These are phyloP conservation scores for Phytophthora pinifolia DNA, from an alignment of 352 stramenopile species.

Conservation along the genomic window DNA sequence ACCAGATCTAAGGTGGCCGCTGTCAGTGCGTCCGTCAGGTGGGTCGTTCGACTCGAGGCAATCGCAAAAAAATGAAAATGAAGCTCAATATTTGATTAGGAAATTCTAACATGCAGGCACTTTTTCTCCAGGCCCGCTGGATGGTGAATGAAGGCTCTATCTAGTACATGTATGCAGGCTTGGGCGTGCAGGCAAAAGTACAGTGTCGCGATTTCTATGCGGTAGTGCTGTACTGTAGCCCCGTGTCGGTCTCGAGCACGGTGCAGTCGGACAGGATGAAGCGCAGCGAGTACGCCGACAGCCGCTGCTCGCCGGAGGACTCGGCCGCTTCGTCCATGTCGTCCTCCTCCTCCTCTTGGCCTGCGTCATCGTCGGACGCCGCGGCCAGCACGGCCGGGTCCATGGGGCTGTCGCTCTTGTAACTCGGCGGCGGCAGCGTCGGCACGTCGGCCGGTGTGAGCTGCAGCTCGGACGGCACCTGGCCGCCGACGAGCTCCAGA, in stretches of 20 bases:
- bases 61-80: too few species aligned
- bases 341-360: constrained; percentile 47
- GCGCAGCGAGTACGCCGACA: constrained; percentile 81
- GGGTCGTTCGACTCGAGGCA: too few species aligned
- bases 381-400: constrained; percentile 57
- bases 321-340: constrained; percentile 40
- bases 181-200: constrained; percentile 36
- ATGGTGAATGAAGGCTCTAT: constrained; percentile 26
- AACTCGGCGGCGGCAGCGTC: constrained; percentile 47
- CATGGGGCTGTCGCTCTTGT: constrained; percentile 42
- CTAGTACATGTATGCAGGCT: too few species aligned
- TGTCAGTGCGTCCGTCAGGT: constrained; percentile 5
- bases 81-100: constrained; percentile 44
- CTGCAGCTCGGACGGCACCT: constrained; percentile 74
- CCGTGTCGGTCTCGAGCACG: constrained; percentile 68
- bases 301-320: constrained; percentile 21
- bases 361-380: constrained; percentile 48
- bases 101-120: constrained; percentile 32
- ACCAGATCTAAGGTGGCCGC: constrained; percentile 89
- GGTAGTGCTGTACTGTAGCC: constrained; percentile 51
- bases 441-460: constrained; percentile 55
- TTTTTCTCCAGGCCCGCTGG: constrained; percentile 28
- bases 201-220: constrained; percentile 27
- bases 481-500: constrained; percentile 69
- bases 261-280: constrained; percentile 80